Evolutionary conservation across 345 rosid species (phyloP).

Genomic region (Lepidium didymum): DNA sequence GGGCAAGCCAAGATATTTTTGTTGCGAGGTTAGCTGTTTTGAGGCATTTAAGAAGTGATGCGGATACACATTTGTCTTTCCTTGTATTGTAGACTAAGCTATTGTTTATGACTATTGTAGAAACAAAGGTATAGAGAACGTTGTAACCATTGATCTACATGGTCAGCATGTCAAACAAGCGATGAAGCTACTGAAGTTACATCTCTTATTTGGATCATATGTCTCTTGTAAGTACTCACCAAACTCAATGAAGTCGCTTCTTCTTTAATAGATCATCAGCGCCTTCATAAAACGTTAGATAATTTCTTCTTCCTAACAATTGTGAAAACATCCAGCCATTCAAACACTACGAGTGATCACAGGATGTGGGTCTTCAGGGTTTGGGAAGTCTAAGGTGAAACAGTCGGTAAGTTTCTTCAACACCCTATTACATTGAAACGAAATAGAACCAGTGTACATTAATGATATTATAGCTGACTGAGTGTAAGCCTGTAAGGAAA

Average conservation of each 20-base stretch:
- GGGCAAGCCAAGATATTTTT: constrained; percentile 83
- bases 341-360: constrained; percentile 85
- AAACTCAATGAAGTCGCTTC: neutral
- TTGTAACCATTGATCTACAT: constrained; percentile 85
- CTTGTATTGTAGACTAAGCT: constrained; percentile 18
- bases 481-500: neutral
- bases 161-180: constrained; percentile 95
- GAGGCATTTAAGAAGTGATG: neutral
- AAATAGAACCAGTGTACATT: neutral
- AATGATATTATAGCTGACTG: neutral
- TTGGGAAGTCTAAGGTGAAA: constrained; percentile 81
- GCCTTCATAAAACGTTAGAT: neutral
- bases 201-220: constrained; percentile 60
- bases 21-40: constrained; percentile 56
- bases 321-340: constrained; percentile 45
- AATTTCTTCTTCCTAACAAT: neutral
- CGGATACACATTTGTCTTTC: neutral
- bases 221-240: constrained; percentile 54
- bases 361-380: constrained; percentile 78
- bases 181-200: constrained; percentile 66
- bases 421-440: neutral
- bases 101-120: constrained; percentile 37
- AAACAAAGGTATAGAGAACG: constrained; percentile 72
- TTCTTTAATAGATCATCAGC: neutral
- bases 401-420: constrained; percentile 53